Evolutionary conservation across 305 asterid species (phyloP).

Genomic region (Euphrasia arctica): DNA sequence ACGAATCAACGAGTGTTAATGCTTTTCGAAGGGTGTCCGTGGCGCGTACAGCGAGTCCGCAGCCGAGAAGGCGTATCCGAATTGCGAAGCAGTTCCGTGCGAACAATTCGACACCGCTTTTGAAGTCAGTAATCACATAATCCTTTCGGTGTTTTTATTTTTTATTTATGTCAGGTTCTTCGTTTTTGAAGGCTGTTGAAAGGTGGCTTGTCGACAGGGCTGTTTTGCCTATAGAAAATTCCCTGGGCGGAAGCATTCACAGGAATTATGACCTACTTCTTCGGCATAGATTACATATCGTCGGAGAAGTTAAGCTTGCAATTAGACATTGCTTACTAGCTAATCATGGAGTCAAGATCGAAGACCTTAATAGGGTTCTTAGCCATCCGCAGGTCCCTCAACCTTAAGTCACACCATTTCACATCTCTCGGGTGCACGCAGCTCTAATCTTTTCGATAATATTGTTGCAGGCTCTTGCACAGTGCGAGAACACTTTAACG

Average conservation of each 20-base stretch:
- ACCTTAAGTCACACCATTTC: conserved; percentile 23
- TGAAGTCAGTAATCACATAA: no score
- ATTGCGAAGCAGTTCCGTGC: conserved; percentile 95
- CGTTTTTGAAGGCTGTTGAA: conserved; percentile 75
- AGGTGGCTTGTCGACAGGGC: conserved; percentile 96
- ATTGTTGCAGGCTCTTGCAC: conserved; percentile 89
- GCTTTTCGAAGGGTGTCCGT: conserved; percentile 16
- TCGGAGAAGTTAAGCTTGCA: conserved; percentile 95
- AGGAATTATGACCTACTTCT: conserved; percentile 93
- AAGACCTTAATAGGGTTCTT: conserved; percentile 82
- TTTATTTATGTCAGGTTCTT: not conserved
- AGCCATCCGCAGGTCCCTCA: conserved; percentile 94
- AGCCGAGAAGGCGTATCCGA: conserved; percentile 97
- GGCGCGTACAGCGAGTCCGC: conserved; percentile 90
- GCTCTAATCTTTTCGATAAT: conserved; percentile 23
- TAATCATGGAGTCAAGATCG: conserved; percentile 63
- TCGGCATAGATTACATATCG: conserved; percentile 88
- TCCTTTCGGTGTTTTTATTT: no score
- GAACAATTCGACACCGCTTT: no score
- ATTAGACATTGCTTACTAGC: conserved; percentile 92
- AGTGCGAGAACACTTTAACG: conserved; percentile 91
- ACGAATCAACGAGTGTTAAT: not conserved
- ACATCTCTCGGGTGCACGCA: conserved; percentile 20
- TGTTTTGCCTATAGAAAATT: conserved; percentile 92
- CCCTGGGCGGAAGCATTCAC: conserved; percentile 96